A percentile compares a stretch with the other conserved stretches of the same genome.
phyloP scores from a whole-genome alignment of 2,329 filamentous ascomycete species.

The Seiridium unicorne region DNA sequence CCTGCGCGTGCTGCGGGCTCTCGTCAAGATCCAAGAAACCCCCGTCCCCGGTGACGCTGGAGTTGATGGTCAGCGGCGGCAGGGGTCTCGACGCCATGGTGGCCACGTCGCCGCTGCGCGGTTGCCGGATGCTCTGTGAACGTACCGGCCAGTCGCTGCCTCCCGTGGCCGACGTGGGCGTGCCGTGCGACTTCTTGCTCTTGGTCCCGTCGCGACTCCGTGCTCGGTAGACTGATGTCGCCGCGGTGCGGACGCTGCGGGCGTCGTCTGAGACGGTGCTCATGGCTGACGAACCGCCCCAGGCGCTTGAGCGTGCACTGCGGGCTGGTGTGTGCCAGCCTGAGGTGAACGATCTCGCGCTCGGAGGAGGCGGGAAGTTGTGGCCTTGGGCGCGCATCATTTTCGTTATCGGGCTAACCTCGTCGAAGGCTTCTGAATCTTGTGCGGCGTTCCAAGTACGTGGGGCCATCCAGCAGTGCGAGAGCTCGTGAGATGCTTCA shows the following conservation, averaged over 20 bases:
- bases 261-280: conserved; percentile 26
- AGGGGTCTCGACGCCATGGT: conserved; percentile 12
- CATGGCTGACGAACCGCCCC: conserved; percentile 24
- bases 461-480: conserved; percentile 50
- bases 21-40: conserved; percentile 17
- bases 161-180: conserved; percentile 17
- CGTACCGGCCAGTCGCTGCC: conserved; percentile 14
- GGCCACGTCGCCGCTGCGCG: neutral
- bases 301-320: conserved; percentile 23
- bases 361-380: conserved; percentile 21
- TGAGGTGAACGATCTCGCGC: conserved; percentile 11
- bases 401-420: conserved; percentile 17
- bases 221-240: conserved; percentile 4
- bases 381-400: conserved; percentile 24
- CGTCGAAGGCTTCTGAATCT: conserved; percentile 13
- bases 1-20: conserved; percentile 10
- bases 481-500: conserved; percentile 47
- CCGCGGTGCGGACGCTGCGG: conserved; percentile 12
- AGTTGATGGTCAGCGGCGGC: conserved; percentile 16
- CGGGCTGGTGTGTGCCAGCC: conserved; percentile 18
- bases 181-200: conserved; percentile 9
- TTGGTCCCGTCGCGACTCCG: conserved; percentile 5
- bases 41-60: conserved; percentile 15
- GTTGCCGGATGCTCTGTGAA: conserved; percentile 17
- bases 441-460: conserved; percentile 32